These are phyloP conservation scores for Mortierella antarctica DNA, from an alignment of 192 early-diverging fungal genomes.

Conservation along the genomic window DNA sequence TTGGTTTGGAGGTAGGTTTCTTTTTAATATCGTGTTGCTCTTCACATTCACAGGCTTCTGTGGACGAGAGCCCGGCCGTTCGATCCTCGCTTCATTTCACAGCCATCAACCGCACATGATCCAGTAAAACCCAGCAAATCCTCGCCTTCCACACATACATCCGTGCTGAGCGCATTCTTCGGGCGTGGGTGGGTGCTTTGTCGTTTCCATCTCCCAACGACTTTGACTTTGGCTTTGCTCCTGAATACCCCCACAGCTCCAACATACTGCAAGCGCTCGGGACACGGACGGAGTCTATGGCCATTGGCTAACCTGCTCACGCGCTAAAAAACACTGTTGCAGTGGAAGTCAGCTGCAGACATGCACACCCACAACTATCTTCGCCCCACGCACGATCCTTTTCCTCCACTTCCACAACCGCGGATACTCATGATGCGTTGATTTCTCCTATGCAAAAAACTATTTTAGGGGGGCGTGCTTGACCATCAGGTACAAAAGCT, in stretches of 20 bases:
- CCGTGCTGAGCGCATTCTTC: background rate
- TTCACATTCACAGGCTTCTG: background rate
- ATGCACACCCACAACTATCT: background rate
- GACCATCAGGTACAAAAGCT: conserved; percentile 38
- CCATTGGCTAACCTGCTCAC: conserved; percentile 25
- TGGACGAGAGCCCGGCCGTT: no score
- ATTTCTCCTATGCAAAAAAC: background rate
- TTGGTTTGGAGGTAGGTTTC: conserved; percentile 21
- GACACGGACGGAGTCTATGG: conserved; percentile 25
- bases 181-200: background rate
- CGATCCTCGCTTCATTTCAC: no score
- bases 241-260: background rate
- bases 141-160: conserved; percentile 1
- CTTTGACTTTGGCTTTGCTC: conserved; percentile 3
- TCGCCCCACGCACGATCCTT: background rate
- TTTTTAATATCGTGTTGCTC: background rate
- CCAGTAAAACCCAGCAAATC: background rate
- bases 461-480: conserved; percentile 29
- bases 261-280: conserved; percentile 4
- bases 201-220: no score
- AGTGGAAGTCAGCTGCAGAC: background rate
- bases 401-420: background rate
- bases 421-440: background rate
- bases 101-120: background rate
- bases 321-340: background rate